Conservation (phyloP, 768 basidiomycete genomes). For the Tylopilus sp. region DNA sequence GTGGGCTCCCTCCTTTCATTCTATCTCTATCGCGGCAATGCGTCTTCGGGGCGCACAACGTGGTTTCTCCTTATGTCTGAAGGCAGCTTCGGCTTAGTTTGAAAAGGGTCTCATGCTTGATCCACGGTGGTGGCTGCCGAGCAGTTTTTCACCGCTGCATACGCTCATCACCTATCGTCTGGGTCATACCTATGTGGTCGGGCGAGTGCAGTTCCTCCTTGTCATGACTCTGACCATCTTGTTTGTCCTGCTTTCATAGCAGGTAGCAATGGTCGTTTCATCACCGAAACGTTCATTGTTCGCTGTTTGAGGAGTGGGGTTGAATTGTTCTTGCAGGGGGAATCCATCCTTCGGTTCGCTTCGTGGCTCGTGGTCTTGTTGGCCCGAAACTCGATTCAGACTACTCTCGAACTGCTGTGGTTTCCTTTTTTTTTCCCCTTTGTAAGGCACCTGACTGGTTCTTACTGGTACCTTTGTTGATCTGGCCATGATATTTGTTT, state of each 20-base stretch:
- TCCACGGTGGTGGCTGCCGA: neutral
- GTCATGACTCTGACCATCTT: constrained; percentile 2
- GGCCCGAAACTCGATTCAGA: constrained; percentile 34
- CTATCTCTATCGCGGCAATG: constrained; percentile 22
- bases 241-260: constrained; percentile 6
- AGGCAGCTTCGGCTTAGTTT: neutral
- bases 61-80: neutral
- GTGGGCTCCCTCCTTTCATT: constrained; percentile 12
- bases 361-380: constrained; percentile 19
- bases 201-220: neutral
- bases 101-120: neutral
- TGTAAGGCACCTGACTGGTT: constrained; percentile 7
- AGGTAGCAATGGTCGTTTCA: neutral
- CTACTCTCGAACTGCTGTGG: constrained; percentile 30
- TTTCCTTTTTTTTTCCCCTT: constrained; percentile 4
- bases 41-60: constrained; percentile 10
- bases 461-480: constrained; percentile 5
- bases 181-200: neutral
- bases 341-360: constrained; percentile 26
- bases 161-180: constrained; percentile 11
- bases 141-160: neutral
- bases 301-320: constrained; percentile 16
- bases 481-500: neutral
- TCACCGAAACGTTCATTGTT: neutral
- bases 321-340: neutral